Conservation (phyloP, 495 filamentous ascomycete species). For the Polyplosphaeria fusca region DNA sequence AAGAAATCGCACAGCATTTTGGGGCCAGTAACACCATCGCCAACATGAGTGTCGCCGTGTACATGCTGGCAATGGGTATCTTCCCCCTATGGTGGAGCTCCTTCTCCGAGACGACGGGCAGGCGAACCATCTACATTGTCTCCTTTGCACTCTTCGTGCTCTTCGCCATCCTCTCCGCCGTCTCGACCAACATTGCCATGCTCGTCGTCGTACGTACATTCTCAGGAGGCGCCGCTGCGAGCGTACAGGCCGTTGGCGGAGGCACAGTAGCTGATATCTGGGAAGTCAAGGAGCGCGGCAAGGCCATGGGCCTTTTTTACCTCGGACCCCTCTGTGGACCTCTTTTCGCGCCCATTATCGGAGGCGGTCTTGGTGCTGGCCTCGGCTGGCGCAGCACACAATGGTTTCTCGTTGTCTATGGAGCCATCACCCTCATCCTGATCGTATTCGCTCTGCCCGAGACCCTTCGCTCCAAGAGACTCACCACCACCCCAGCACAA, state of each 20-base stretch:
- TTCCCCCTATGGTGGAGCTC: constrained; percentile 95
- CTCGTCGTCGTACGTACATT: constrained; percentile 80
- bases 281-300: constrained; percentile 74
- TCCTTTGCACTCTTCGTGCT: constrained; percentile 80
- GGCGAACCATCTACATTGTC: constrained; percentile 78
- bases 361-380: constrained; percentile 66
- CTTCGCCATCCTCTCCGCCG: constrained; percentile 69
- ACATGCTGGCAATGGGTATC: constrained; percentile 87
- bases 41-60: constrained; percentile 80
- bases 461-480: constrained; percentile 32
- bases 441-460: constrained; percentile 52
- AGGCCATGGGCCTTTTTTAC: constrained; percentile 92
- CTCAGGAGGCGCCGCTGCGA: constrained; percentile 78
- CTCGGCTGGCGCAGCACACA: constrained; percentile 82
- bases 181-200: constrained; percentile 76
- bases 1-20: constrained; percentile 64
- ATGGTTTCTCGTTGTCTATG: constrained; percentile 83
- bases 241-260: constrained; percentile 88
- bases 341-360: constrained; percentile 80
- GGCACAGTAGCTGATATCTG: constrained; percentile 92
- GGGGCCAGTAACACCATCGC: constrained; percentile 65
- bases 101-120: constrained; percentile 74
- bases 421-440: constrained; percentile 45
- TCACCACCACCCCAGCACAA: neutral
- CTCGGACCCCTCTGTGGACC: constrained; percentile 86